A percentile compares a stretch with the other conserved stretches of the same genome.
phyloP scores from a whole-genome alignment of 441 rosid genomes.

The Iberis amara region DNA sequence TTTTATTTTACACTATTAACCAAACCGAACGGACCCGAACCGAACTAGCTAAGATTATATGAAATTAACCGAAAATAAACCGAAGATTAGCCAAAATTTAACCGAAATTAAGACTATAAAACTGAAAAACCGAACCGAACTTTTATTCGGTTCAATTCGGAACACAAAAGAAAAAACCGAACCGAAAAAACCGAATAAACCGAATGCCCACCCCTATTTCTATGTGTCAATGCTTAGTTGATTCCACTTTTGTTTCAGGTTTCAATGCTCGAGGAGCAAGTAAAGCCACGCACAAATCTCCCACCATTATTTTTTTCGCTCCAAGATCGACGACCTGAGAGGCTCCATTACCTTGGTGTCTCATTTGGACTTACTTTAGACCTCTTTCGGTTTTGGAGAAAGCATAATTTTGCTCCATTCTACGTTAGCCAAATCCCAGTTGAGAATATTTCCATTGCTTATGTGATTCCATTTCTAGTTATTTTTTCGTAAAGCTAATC shows the following conservation, averaged over 20 bases:
- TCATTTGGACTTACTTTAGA: conserved; percentile 97
- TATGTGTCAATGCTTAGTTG: conserved; percentile 3
- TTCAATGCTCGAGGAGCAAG: conserved; percentile 78
- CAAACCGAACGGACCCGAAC: too few species aligned
- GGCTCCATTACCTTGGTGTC: conserved; percentile 87
- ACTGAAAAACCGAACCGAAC: too few species aligned
- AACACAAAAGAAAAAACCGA: too few species aligned
- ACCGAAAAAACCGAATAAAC: too few species aligned
- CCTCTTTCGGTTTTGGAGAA: conserved; percentile 93
- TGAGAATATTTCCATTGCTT: conserved; percentile 37
- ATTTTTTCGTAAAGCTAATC: conserved; percentile 24
- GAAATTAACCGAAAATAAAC: too few species aligned
- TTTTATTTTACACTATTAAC: too few species aligned
- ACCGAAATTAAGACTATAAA: too few species aligned
- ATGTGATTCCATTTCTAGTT: conserved; percentile 23
- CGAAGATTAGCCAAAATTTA: too few species aligned
- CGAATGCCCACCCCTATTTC: not conserved
- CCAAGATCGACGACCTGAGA: conserved; percentile 73
- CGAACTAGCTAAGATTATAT: too few species aligned
- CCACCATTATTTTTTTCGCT: conserved; percentile 82
- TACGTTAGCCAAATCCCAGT: conserved; percentile 85
- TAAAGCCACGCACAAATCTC: conserved; percentile 73
- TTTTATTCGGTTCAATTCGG: too few species aligned
- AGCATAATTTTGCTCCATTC: conserved; percentile 84
- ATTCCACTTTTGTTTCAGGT: conserved; percentile 41